Conservation (phyloP, 2,329 filamentous ascomycete genomes). For the Curvularia eragrostidis region DNA sequence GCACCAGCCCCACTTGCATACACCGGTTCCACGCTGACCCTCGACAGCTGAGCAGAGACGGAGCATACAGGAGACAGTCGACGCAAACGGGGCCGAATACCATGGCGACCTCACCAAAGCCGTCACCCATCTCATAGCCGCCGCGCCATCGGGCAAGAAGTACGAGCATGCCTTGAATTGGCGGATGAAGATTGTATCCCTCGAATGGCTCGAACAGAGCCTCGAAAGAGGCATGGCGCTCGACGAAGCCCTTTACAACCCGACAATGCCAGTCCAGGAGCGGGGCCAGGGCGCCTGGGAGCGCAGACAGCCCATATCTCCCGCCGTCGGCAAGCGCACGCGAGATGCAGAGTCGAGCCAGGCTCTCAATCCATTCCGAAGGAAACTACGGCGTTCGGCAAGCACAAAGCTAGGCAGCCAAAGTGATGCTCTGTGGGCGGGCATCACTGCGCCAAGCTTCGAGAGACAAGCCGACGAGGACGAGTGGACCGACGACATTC, state of each 20-base stretch:
- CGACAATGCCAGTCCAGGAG: constrained; percentile 69
- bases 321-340: constrained; percentile 49
- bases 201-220: constrained; percentile 87
- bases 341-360: constrained; percentile 39
- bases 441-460: constrained; percentile 68
- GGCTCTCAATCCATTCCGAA: constrained; percentile 59
- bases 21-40: constrained; percentile 33
- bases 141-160: constrained; percentile 81
- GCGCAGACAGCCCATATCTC: constrained; percentile 48
- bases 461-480: constrained; percentile 36
- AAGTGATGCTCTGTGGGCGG: constrained; percentile 85
- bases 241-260: constrained; percentile 85
- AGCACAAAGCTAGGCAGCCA: constrained; percentile 84
- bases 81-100: constrained; percentile 78
- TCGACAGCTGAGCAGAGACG: constrained; percentile 68
- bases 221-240: constrained; percentile 87
- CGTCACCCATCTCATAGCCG: constrained; percentile 87
- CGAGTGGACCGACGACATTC: constrained; percentile 44
- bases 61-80: constrained; percentile 71
- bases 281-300: constrained; percentile 82
- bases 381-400: constrained; percentile 86
- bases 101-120: constrained; percentile 84
- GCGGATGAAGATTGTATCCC: constrained; percentile 77
- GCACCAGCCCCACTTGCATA: neutral
- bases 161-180: constrained; percentile 87